Percentiles rank a stretch among this genome's conserved stretches.
Conservation (phyloP, 306 rosid species). For the Sesbania bispinosa region DNA sequence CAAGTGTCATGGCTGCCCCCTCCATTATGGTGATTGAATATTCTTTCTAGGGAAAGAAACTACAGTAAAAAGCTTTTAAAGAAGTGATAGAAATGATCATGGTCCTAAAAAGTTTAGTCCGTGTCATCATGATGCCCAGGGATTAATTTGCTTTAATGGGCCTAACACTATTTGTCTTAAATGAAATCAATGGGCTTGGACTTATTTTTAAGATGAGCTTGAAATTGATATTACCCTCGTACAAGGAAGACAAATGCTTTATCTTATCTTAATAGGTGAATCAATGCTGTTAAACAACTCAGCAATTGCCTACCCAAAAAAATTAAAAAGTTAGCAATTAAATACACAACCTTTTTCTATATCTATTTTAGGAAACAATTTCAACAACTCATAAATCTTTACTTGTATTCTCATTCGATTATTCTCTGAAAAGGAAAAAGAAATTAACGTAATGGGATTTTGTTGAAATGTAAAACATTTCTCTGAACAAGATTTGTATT, state of each 20-base stretch:
- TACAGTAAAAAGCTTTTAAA: background rate
- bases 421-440: background rate
- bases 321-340: too few relatives aligned
- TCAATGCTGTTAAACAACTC: background rate
- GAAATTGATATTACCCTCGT: background rate
- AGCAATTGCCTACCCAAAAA: too few relatives aligned
- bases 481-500: background rate
- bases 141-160: background rate
- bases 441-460: background rate
- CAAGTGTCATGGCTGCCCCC: conserved; percentile 19
- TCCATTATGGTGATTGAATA: conserved; percentile 15
- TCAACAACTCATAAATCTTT: too few relatives aligned
- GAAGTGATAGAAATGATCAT: background rate
- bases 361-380: too few relatives aligned
- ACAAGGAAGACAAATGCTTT: background rate
- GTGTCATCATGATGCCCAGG: too few relatives aligned
- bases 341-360: too few relatives aligned
- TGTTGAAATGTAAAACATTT: background rate
- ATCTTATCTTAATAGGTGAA: background rate
- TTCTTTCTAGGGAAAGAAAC: conserved; percentile 20
- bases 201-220: background rate
- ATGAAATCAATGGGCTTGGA: background rate
- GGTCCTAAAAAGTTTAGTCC: conserved; percentile 13
- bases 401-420: too few relatives aligned
- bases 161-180: background rate